A percentile compares a stretch with the other conserved stretches of the same genome.
Conservation (phyloP, 2,329 filamentous ascomycete genomes). For the Zalaria sp. region DNA sequence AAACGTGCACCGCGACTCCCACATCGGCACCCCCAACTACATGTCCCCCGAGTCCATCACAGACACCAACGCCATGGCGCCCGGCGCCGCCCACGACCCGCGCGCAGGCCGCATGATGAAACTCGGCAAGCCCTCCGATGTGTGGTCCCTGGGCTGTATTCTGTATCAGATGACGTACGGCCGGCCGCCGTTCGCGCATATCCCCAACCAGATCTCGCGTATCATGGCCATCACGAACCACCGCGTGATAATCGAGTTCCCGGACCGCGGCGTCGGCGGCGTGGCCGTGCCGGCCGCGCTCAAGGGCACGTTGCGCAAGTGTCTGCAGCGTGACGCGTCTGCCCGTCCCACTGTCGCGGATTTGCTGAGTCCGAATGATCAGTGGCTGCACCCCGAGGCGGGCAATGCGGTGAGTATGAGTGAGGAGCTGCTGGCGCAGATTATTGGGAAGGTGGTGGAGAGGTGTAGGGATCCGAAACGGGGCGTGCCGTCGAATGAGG, state of each 20-base stretch:
- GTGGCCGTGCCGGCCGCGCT: constrained; percentile 40
- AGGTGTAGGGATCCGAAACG: constrained; percentile 39
- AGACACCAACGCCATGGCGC: constrained; percentile 56
- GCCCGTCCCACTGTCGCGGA: constrained; percentile 43
- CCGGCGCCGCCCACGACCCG: constrained; percentile 19
- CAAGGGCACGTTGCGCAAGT: constrained; percentile 40
- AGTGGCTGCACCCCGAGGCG: constrained; percentile 44
- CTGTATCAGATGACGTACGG: constrained; percentile 97
- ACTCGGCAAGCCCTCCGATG: constrained; percentile 85
- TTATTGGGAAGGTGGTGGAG: constrained; percentile 45
- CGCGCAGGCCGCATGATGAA: constrained; percentile 51
- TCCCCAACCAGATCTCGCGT: constrained; percentile 70
- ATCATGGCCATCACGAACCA: constrained; percentile 80
- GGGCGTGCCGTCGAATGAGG: constrained; percentile 41
- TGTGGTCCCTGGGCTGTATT: constrained; percentile 94
- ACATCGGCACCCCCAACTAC: constrained; percentile 94
- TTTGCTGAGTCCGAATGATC: constrained; percentile 40
- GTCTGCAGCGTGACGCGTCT: constrained; percentile 43
- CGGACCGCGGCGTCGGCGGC: constrained; percentile 53
- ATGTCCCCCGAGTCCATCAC: constrained; percentile 94
- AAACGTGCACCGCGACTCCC: constrained; percentile 90
- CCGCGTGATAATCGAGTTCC: constrained; percentile 59
- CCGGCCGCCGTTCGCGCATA: constrained; percentile 87
- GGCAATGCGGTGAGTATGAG: constrained; percentile 33
- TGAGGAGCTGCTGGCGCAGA: constrained; percentile 45